Base-by-base conservation (phyloP, 1,284 basidiomycete species). In the Microbotryum violaceum region DNA sequence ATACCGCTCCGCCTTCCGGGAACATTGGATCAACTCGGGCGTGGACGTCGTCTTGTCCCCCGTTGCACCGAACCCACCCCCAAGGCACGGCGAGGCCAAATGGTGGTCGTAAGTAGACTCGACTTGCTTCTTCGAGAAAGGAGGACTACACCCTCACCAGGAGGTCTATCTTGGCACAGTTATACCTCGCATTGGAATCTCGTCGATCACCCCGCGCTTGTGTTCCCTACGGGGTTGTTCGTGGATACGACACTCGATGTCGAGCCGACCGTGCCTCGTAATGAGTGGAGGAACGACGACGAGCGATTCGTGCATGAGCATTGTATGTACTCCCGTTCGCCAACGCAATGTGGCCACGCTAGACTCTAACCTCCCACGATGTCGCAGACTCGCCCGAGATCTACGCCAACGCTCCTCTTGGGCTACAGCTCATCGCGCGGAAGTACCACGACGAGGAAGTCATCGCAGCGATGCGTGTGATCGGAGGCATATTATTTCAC, bases 141-240 rank as follows among this genome's bases (percentile, higher is more conserved):
- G 25, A 5, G 23, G 10, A 20, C 20, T 5, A 48, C 18, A 14
- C 16, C 37, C 18, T 46, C 16, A 27, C 25, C 44, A 56, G 60
- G 10, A 25, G 51, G 12, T 49, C 54, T 23, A 49, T 56, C n/a
- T 49, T 57, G 46, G 55, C 47, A 18, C 6, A 50, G 51, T 37
- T 88, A 86, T 70, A 87, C 87, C 0, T 78, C 78, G 70, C 66
- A 83, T 49, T 88, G 82, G 80, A 89, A 88, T 70, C 72, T 79
- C 6, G 78, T 87, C 31, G 87, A 89, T 71, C 87, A 84, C 68
- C 79, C 86, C 0, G 79, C 81, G 2, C 77, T 82, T n/a, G 76
- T 82, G 6, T 80, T 91, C 63, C 89, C 89, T 0, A 85, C 85
- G 1, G 81, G 83, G 0, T 65, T 70, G 60, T 79, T 73, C 54